Conservation (phyloP, 768 basidiomycete species). For the Pleurotus cornucopiae region DNA sequence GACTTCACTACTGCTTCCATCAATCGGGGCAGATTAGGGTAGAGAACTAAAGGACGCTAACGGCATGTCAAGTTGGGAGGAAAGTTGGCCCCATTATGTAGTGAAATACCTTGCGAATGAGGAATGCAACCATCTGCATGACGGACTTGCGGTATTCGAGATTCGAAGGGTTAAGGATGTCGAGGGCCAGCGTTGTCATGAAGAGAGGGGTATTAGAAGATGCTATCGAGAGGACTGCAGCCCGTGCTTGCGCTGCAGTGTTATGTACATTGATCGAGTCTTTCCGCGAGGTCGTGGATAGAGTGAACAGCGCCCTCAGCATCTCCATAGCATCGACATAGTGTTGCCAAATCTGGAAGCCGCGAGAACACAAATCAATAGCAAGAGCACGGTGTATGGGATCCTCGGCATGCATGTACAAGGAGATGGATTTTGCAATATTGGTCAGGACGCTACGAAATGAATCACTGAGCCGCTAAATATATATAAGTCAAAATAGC, state of each 20-base stretch:
- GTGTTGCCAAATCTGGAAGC: conserved; percentile 93
- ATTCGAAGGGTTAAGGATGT: conserved; percentile 75
- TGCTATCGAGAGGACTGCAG: conserved; percentile 83
- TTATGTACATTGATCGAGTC: conserved; percentile 67
- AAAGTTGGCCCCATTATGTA: not conserved
- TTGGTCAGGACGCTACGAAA: conserved; percentile 65
- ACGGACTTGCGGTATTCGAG: conserved; percentile 81
- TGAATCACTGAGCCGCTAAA: not conserved
- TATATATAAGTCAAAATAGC: conserved; percentile 9
- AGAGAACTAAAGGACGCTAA: conserved; percentile 80
- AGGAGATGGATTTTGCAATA: conserved; percentile 75
- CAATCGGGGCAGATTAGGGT: conserved; percentile 77
- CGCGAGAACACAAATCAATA: conserved; percentile 86
- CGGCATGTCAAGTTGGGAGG: not conserved
- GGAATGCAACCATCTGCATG: conserved; percentile 89
- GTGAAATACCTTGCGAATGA: conserved; percentile 76
- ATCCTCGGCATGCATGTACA: conserved; percentile 73
- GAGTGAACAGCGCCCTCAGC: conserved; percentile 74
- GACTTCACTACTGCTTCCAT: conserved; percentile 97
- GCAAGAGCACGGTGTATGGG: conserved; percentile 68
- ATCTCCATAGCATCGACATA: conserved; percentile 89
- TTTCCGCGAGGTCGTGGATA: conserved; percentile 71
- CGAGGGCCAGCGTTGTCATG: conserved; percentile 90
- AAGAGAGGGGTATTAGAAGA: conserved; percentile 80
- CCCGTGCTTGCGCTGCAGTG: conserved; percentile 71